These are phyloP conservation scores for Aspergillus intermedius DNA, from an alignment of 2,329 filamentous ascomycete genomes.

Conservation along the genomic window DNA sequence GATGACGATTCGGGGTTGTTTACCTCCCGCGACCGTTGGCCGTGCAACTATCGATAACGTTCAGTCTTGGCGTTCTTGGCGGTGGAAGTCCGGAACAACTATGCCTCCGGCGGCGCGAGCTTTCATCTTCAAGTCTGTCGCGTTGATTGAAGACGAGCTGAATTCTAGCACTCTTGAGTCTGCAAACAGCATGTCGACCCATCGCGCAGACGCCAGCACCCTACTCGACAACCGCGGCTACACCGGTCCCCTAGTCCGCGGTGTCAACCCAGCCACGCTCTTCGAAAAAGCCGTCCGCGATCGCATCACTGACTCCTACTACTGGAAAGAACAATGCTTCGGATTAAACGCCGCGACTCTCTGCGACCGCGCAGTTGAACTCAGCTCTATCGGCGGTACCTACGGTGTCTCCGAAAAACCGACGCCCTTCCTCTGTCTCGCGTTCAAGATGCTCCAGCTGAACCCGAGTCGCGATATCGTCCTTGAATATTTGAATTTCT, in stretches of 20 bases:
- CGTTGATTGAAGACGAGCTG: background rate
- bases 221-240: constrained; percentile 89
- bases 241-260: constrained; percentile 68
- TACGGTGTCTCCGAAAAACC: constrained; percentile 79
- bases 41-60: constrained; percentile 35
- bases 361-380: constrained; percentile 80
- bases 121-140: constrained; percentile 2
- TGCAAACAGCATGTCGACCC: constrained; percentile 39
- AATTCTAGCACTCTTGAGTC: background rate
- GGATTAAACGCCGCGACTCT: constrained; percentile 76
- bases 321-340: constrained; percentile 99
- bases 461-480: constrained; percentile 73
- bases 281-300: constrained; percentile 95
- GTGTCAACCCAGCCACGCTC: constrained; percentile 88
- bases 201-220: constrained; percentile 69
- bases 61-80: constrained; percentile 15
- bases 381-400: constrained; percentile 80
- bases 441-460: constrained; percentile 89
- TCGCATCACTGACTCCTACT: constrained; percentile 90
- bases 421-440: constrained; percentile 82
- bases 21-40: constrained; percentile 22
- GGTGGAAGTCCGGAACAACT: constrained; percentile 4
- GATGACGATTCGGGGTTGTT: constrained; percentile 12
- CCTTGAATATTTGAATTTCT: constrained; percentile 69
- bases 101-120: background rate